Evolutionary conservation across 495 filamentous ascomycete species (phyloP).

Genomic region (Aspergillus sparsus): DNA sequence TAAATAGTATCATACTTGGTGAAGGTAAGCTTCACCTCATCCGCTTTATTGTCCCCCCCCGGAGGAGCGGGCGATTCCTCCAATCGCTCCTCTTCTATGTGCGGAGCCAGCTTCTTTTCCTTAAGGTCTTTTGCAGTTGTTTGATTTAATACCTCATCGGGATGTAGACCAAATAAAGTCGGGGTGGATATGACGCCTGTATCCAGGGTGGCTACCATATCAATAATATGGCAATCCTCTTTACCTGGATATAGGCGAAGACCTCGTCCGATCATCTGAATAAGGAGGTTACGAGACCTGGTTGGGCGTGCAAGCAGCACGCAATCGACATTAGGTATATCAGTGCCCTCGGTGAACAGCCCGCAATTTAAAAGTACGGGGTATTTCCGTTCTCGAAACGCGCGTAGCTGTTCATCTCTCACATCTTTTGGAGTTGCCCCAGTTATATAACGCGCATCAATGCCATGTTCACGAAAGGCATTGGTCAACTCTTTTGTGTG

Average conservation of each 20-base stretch:
- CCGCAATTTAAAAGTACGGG: conserved; percentile 93
- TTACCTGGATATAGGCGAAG: conserved; percentile 82
- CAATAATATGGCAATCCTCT: conserved; percentile 88
- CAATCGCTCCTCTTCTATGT: conserved; percentile 17
- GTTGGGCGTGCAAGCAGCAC: conserved; percentile 88
- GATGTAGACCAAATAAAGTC: conserved; percentile 91
- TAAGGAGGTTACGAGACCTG: conserved; percentile 81
- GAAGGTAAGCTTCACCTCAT: conserved; percentile 53
- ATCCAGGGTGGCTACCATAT: conserved; percentile 85
- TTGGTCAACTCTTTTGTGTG: conserved; percentile 74
- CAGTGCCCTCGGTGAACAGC: conserved; percentile 94
- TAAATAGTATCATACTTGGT: conserved; percentile 87
- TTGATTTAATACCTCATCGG: conserved; percentile 71
- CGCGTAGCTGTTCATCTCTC: conserved; percentile 66
- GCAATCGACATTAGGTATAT: conserved; percentile 97
- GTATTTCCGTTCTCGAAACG: conserved; percentile 74
- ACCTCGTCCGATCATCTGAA: conserved; percentile 97
- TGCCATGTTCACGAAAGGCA: conserved; percentile 70
- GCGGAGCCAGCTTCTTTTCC: conserved; percentile 47
- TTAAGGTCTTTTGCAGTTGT: conserved; percentile 59
- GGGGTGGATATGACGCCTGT: conserved; percentile 86
- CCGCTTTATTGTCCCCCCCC: conserved; percentile 1
- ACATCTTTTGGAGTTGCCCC: conserved; percentile 66
- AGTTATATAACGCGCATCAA: conserved; percentile 84
- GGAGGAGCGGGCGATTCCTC: conserved; percentile 1